Evolutionary conservation across 2,329 filamentous ascomycete genomes (phyloP).

Genomic region (Colletotrichum theobromicola): DNA sequence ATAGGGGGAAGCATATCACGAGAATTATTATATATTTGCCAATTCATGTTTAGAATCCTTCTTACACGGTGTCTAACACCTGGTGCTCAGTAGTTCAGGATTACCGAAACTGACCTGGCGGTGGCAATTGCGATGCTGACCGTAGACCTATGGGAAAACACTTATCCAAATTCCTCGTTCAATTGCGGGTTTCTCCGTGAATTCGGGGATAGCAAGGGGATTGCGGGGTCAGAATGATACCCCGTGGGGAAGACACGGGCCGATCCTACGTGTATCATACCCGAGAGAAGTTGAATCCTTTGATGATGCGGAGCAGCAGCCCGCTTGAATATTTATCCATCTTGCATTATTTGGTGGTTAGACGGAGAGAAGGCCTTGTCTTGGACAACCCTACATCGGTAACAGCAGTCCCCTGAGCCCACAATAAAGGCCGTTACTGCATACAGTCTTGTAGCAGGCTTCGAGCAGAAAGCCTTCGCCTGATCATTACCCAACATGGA

Average conservation of each 20-base stretch:
- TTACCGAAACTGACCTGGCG: not conserved
- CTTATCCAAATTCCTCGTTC: not conserved
- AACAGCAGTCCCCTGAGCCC: too few species aligned
- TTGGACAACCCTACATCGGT: too few species aligned
- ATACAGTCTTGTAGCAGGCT: too few species aligned
- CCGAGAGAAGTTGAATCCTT: not conserved
- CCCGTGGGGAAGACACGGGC: not conserved
- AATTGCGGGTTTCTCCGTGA: not conserved
- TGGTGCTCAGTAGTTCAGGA: not conserved
- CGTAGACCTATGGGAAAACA: not conserved
- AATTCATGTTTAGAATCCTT: not conserved
- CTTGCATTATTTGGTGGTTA: not conserved
- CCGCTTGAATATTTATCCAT: not conserved
- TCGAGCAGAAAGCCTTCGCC: too few species aligned
- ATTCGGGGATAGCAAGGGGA: not conserved
- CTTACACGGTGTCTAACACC: rapidly evolving
- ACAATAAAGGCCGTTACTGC: too few species aligned
- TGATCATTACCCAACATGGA: not conserved
- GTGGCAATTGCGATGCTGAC: not conserved
- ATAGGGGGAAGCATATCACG: not conserved
- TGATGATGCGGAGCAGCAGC: rapidly evolving
- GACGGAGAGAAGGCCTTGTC: too few species aligned
- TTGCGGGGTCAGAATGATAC: not conserved
- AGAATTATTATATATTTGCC: rapidly evolving
- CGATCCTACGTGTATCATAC: not conserved